A percentile compares a stretch with the other conserved stretches of the same genome.
phyloP scores from a whole-genome alignment of 2,329 filamentous ascomycete species.

The Pyricularia sp. region DNA sequence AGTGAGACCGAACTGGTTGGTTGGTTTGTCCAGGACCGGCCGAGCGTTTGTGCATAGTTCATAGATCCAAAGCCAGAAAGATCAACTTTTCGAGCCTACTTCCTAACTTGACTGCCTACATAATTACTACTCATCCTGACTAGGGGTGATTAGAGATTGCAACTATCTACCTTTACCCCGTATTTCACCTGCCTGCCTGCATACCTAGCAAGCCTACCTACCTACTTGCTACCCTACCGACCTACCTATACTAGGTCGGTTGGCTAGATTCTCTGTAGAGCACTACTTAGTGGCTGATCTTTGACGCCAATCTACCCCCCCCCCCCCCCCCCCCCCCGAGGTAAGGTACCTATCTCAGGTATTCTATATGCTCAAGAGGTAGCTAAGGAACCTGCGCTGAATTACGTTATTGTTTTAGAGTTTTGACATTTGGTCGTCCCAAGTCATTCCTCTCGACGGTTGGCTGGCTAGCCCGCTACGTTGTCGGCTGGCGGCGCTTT shows the following conservation, averaged over 20 bases:
- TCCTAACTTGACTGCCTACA: not conserved
- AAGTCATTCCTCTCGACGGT: not conserved
- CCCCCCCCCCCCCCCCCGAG: no score
- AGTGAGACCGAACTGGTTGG: not conserved
- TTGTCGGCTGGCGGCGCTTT: not conserved
- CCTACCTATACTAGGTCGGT: not conserved
- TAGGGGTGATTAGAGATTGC: no score
- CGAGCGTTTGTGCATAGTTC: not conserved
- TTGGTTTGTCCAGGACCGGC: not conserved
- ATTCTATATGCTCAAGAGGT: not conserved
- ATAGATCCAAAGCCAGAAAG: not conserved
- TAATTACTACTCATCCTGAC: no score
- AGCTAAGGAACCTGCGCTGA: not conserved
- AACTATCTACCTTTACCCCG: no score
- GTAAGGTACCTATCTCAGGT: not conserved
- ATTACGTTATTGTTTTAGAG: not conserved
- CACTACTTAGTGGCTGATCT: not conserved
- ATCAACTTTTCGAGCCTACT: not conserved
- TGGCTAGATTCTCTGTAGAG: not conserved
- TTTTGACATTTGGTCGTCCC: not conserved
- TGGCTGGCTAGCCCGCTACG: not conserved
- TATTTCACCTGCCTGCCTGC: slow-evolving; percentile 1
- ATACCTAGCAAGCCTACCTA: slow-evolving; percentile 7
- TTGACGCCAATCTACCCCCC: not conserved
- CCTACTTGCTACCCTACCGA: not conserved